Evolutionary conservation across 1,139 yeast genomes (phyloP).

Genomic region (Groenewaldozyma auringiensis): DNA sequence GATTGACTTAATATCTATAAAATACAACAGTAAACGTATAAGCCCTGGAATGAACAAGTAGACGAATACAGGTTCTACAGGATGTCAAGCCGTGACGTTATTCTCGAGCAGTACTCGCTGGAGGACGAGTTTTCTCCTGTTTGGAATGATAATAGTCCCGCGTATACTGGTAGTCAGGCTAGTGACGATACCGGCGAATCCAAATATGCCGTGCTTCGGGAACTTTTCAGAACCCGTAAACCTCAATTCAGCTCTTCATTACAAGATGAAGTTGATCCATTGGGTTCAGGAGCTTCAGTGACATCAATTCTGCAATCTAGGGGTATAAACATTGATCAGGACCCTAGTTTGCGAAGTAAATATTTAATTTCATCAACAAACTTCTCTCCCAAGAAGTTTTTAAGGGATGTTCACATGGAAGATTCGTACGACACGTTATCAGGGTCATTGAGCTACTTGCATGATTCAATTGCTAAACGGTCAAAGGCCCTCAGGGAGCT

Average conservation of each 20-base stretch:
- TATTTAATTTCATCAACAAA: constrained; percentile 64
- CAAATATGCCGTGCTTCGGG: constrained; percentile 23
- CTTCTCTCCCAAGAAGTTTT: constrained; percentile 63
- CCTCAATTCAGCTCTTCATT: constrained; percentile 6
- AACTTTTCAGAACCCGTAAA: constrained; percentile 16
- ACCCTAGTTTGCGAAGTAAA: constrained; percentile 31
- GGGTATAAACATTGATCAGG: constrained; percentile 25
- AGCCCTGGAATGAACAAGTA: too few relatives aligned
- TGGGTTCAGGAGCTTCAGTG: constrained; percentile 31
- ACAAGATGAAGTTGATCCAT: constrained; percentile 34
- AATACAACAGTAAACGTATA: too few relatives aligned
- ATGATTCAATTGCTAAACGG: constrained; percentile 53
- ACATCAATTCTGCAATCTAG: constrained; percentile 25
- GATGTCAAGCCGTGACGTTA: constrained; percentile 7
- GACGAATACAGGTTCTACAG: too few relatives aligned
- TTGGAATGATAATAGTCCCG: constrained; percentile 21
- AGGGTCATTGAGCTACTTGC: constrained; percentile 50
- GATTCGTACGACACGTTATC: constrained; percentile 60
- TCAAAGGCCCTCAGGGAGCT: constrained; percentile 58
- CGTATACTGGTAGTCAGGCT: background rate
- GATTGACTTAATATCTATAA: too few relatives aligned
- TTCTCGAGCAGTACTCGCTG: constrained; percentile 23
- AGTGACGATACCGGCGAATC: constrained; percentile 12
- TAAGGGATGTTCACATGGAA: constrained; percentile 62
- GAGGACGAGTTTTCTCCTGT: constrained; percentile 23